Conservation (phyloP, 2,329 filamentous ascomycete species). For the Alternaria sp. region DNA sequence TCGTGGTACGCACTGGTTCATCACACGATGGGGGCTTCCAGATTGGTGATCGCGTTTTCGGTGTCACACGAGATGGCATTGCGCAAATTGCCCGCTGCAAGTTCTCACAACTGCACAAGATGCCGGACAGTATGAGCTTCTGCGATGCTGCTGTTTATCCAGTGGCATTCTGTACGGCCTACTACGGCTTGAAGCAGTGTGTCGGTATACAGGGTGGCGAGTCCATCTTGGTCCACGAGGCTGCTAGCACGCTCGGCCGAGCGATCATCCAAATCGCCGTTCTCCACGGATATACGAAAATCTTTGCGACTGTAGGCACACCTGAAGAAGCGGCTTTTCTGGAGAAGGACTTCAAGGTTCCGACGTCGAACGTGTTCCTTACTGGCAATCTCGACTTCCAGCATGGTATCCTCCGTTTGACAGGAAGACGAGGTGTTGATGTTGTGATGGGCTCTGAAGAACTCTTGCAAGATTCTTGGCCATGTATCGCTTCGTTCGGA, state of each 20-base stretch:
- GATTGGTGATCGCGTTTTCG: conserved; percentile 16
- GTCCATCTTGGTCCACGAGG: conserved; percentile 3
- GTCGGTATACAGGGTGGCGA: not conserved
- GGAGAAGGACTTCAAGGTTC: conserved; percentile 12
- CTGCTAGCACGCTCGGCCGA: conserved; percentile 1
- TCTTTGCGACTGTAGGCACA: conserved; percentile 18
- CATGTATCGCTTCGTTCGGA: conserved; percentile 39
- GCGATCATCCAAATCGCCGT: not conserved
- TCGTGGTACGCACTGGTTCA: conserved; percentile 9
- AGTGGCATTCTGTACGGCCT: conserved; percentile 7
- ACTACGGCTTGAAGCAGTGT: not conserved
- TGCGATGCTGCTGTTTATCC: conserved; percentile 20
- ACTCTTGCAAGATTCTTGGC: conserved; percentile 23
- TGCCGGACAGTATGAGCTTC: conserved; percentile 11
- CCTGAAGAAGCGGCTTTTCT: conserved; percentile 15
- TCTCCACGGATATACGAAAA: not conserved
- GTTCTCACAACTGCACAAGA: conserved; percentile 14
- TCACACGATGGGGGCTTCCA: not conserved
- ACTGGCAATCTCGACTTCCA: not conserved
- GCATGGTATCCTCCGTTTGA: conserved; percentile 11
- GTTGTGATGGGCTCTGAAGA: conserved; percentile 42
- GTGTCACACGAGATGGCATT: conserved; percentile 11
- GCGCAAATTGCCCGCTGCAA: conserved; percentile 8
- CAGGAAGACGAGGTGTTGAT: conserved; percentile 40
- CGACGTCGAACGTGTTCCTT: conserved; percentile 32